phyloP scores from a whole-genome alignment of 371 early-diverging fungal genomes.

The Apophysomyces trapeziformis region DNA sequence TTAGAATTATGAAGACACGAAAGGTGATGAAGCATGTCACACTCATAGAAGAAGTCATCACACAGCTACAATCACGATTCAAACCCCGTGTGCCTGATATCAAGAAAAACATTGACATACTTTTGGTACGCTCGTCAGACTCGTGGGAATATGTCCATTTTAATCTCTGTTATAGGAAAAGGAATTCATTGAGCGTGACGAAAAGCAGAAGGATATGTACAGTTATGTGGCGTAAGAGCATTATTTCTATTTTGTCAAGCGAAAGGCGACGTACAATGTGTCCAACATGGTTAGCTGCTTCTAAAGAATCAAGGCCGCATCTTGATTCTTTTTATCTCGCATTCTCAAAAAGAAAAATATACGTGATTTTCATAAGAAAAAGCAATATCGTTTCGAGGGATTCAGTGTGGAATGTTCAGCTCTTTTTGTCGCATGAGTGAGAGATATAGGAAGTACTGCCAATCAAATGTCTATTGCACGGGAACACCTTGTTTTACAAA shows the following conservation, averaged over 20 bases:
- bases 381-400: too few relatives aligned
- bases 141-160: not conserved
- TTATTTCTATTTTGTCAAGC: slow-evolving; percentile 5
- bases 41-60: slow-evolving; percentile 89
- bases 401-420: too few relatives aligned
- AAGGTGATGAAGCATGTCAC: slow-evolving; percentile 87
- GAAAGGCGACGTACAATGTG: not conserved
- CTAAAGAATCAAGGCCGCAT: too few relatives aligned
- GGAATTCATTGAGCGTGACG: slow-evolving; percentile 92
- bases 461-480: too few relatives aligned
- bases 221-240: slow-evolving; percentile 81
- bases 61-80: slow-evolving; percentile 88
- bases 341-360: too few relatives aligned
- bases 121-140: slow-evolving; percentile 57
- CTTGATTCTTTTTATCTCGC: too few relatives aligned
- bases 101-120: slow-evolving; percentile 95
- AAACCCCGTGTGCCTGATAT: slow-evolving; percentile 91
- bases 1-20: slow-evolving; percentile 95
- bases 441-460: too few relatives aligned
- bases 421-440: too few relatives aligned
- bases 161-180: slow-evolving; percentile 63
- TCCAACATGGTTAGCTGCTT: too few relatives aligned
- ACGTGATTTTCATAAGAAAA: too few relatives aligned
- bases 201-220: slow-evolving; percentile 85
- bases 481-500: too few relatives aligned